Evolutionary conservation across 306 rosid genomes (phyloP), one percentile per base, ranked within the genome.

Genomic region (Quercus rubra): DNA sequence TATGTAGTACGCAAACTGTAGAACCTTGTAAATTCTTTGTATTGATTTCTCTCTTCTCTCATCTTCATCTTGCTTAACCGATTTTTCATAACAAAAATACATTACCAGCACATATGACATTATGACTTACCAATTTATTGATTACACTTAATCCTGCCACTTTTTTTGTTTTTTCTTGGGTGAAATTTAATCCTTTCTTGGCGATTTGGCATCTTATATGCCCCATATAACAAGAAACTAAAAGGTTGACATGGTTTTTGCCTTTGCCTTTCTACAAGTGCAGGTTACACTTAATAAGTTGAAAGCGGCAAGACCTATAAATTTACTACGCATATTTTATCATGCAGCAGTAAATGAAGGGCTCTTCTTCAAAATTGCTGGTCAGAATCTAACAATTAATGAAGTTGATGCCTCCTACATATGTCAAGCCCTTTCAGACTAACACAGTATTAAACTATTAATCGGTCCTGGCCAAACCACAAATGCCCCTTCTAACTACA

Each of bases 381-480:
- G 83, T 52, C 98, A 90, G 68, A 79, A 61, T 31, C 85, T 91
- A 10, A 83, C 81, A 20, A 78, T 90, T n/a, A 95, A 86, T 46
- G 98, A 93, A 87, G 92, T 85, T 31, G 95, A 93, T 81, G 97
- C 92, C 68, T 73, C 90, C 15, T 93, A 90, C 41, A 35, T 35
- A 5, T 79, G 83, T 86, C 5, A 90, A 89, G 73, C 97, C 98
- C 25, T 93, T 93, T 66, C 79, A 87, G 75, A 91, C 49, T 4
- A 90, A 91, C 84, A 83, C 88, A 4, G 77, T 90, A 78, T 88
- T 86, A 77, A 49, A 85, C 19, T 91, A 78, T 88, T 86, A 78
- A 49, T 86, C 20, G 86, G 94, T 52, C 94, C 97, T 5, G 93
- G 98, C 56, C 97, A 93, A 90, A 93, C 94, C 55, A 93, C 93